These are phyloP conservation scores for Cladosporium sp. DNA, from an alignment of 2,329 filamentous ascomycete species.

Conservation along the genomic window DNA sequence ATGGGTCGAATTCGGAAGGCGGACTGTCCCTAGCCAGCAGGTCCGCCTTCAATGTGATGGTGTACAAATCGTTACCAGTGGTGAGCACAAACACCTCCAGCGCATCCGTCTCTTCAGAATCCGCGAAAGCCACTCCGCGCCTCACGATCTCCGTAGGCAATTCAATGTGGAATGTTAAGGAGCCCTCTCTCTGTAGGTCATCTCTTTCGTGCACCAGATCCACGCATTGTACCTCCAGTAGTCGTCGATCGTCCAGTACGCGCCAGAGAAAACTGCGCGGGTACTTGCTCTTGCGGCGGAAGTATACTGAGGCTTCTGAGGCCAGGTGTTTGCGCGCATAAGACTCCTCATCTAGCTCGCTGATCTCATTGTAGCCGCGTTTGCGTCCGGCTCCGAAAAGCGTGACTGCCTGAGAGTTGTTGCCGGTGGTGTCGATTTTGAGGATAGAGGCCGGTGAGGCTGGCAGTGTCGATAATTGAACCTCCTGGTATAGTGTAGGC, in stretches of 20 bases:
- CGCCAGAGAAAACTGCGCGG: conserved; percentile 91
- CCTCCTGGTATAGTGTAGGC: conserved; percentile 32
- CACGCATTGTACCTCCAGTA: conserved; percentile 78
- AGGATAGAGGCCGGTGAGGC: conserved; percentile 11
- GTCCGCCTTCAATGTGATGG: conserved; percentile 77
- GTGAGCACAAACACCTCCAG: conserved; percentile 80
- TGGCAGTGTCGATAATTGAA: conserved; percentile 13
- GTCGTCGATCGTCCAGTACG: conserved; percentile 73
- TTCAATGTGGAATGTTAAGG: conserved; percentile 72
- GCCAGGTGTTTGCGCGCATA: conserved; percentile 76
- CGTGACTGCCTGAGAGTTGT: conserved; percentile 55
- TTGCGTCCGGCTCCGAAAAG: conserved; percentile 38
- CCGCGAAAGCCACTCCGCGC: conserved; percentile 78
- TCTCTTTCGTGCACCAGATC: conserved; percentile 68
- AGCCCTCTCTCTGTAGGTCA: conserved; percentile 45
- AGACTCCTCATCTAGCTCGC: conserved; percentile 64
- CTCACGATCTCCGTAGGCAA: conserved; percentile 79
- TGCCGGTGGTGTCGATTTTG: conserved; percentile 14
- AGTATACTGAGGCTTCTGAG: conserved; percentile 77
- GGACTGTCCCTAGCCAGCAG: conserved; percentile 65
- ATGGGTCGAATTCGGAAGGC: conserved; percentile 69
- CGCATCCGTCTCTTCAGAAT: conserved; percentile 74
- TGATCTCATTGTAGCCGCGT: conserved; percentile 41
- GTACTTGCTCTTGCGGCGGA: conserved; percentile 71
- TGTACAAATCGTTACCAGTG: conserved; percentile 75